Evolutionary conservation across 306 rosid species (phyloP).

Genomic region (Fragaria vesca): DNA sequence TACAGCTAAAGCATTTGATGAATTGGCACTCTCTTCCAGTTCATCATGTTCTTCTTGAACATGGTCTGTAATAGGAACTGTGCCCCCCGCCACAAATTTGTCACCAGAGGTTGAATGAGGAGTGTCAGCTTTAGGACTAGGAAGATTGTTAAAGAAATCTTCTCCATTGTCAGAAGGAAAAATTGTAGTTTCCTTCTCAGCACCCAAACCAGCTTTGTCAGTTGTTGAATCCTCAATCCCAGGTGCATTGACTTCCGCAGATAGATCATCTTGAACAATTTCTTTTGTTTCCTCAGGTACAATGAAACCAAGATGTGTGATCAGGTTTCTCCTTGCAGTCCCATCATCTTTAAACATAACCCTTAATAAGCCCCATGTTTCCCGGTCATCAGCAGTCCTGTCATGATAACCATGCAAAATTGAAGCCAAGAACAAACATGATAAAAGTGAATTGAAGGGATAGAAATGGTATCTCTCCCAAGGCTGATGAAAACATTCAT

Average conservation of each 20-base stretch:
- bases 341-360: conserved; percentile 99
- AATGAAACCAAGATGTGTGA: conserved; percentile 83
- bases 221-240: conserved; percentile 58
- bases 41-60: conserved; percentile 56
- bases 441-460: background rate
- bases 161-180: conserved; percentile 81
- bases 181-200: conserved; percentile 41
- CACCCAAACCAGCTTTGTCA: conserved; percentile 45
- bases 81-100: conserved; percentile 44
- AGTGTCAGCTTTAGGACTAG: conserved; percentile 95
- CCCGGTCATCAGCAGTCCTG: conserved; percentile 85
- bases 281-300: conserved; percentile 66
- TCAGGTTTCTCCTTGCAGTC: conserved; percentile 83
- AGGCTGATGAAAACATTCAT: background rate
- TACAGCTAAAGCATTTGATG: conserved; percentile 81
- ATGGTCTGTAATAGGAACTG: conserved; percentile 51
- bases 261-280: conserved; percentile 53
- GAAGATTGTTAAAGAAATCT: conserved; percentile 97
- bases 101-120: conserved; percentile 64
- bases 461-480: background rate
- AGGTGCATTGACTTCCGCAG: conserved; percentile 64
- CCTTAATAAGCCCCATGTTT: conserved; percentile 94
- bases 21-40: conserved; percentile 62
- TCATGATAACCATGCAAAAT: conserved; percentile 3
- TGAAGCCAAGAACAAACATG: conserved; percentile 13